These are phyloP conservation scores for Amanita molliuscula DNA, from an alignment of 768 basidiomycete species.

Conservation along the genomic window DNA sequence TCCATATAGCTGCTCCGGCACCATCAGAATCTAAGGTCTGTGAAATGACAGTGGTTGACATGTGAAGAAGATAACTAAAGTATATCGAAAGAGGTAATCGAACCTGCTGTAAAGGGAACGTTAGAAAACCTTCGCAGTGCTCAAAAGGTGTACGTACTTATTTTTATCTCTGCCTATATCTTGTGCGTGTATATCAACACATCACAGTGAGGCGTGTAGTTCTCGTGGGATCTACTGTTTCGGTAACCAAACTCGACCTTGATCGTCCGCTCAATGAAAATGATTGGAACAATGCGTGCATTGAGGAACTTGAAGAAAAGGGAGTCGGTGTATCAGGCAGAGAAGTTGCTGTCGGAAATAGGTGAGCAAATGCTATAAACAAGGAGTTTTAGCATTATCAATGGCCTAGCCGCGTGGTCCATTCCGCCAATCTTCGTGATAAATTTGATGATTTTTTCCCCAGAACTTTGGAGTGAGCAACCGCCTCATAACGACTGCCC, in stretches of 20 bases:
- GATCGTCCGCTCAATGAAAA: slow-evolving; percentile 26
- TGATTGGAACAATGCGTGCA: slow-evolving; percentile 53
- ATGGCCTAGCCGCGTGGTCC: too few species aligned
- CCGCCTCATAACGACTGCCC: too few species aligned
- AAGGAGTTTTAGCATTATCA: too few species aligned
- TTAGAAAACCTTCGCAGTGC: background rate
- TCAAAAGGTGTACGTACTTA: slow-evolving; percentile 26
- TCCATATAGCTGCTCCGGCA: too few species aligned
- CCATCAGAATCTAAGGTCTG: too few species aligned
- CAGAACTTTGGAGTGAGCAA: too few species aligned
- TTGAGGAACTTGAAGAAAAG: slow-evolving; percentile 33
- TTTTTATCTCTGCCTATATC: too few species aligned
- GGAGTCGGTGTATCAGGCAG: slow-evolving; percentile 51
- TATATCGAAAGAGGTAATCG: too few species aligned
- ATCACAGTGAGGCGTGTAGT: slow-evolving; percentile 59
- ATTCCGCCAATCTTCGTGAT: too few species aligned
- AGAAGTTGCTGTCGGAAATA: slow-evolving; percentile 57
- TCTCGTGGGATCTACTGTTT: slow-evolving; percentile 51
- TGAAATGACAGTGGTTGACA: too few species aligned
- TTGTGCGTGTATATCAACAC: slow-evolving; percentile 7
- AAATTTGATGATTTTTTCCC: too few species aligned
- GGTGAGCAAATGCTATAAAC: slow-evolving; percentile 24
- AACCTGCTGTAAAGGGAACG: slow-evolving; percentile 27
- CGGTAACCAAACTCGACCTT: slow-evolving; percentile 23
- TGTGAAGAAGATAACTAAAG: too few species aligned